phyloP scores from a whole-genome alignment of 2,329 filamentous ascomycete species.

The Aaosphaeria pasadenensis region DNA sequence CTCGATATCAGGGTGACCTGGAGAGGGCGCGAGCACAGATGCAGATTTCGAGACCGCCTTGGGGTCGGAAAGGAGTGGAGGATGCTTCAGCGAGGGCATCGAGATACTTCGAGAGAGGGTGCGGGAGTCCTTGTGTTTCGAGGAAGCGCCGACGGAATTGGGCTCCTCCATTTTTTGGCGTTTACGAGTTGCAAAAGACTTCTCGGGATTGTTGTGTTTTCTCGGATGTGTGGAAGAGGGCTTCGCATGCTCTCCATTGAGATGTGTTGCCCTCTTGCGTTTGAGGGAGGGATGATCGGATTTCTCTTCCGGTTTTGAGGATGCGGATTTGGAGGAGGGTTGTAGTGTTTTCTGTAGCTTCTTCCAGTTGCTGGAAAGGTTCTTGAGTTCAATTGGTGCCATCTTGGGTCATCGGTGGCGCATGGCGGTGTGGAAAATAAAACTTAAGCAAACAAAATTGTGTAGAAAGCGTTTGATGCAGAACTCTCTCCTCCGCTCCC shows the following conservation, averaged over 20 bases:
- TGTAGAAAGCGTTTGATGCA: not conserved
- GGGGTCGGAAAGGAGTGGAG: conserved; percentile 51
- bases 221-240: conserved; percentile 22
- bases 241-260: conserved; percentile 17
- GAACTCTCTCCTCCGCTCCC: not conserved
- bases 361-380: conserved; percentile 68
- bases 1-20: conserved; percentile 38
- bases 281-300: conserved; percentile 25
- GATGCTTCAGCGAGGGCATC: conserved; percentile 31
- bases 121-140: conserved; percentile 42
- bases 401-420: conserved; percentile 26
- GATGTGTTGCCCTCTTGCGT: conserved; percentile 28
- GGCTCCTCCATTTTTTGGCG: conserved; percentile 39
- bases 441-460: not conserved
- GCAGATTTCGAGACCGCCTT: conserved; percentile 55
- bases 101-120: conserved; percentile 34
- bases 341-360: conserved; percentile 62
- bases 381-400: conserved; percentile 39
- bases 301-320: conserved; percentile 24
- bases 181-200: conserved; percentile 23
- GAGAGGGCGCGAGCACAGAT: conserved; percentile 46
- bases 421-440: conserved; percentile 21
- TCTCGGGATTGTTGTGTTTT: conserved; percentile 14
- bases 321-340: conserved; percentile 18
- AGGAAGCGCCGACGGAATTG: conserved; percentile 28